A percentile compares a stretch with the other conserved stretches of the same genome.
Conservation (phyloP, 2,329 filamentous ascomycete species). For the Neodidymelliopsis sp. region DNA sequence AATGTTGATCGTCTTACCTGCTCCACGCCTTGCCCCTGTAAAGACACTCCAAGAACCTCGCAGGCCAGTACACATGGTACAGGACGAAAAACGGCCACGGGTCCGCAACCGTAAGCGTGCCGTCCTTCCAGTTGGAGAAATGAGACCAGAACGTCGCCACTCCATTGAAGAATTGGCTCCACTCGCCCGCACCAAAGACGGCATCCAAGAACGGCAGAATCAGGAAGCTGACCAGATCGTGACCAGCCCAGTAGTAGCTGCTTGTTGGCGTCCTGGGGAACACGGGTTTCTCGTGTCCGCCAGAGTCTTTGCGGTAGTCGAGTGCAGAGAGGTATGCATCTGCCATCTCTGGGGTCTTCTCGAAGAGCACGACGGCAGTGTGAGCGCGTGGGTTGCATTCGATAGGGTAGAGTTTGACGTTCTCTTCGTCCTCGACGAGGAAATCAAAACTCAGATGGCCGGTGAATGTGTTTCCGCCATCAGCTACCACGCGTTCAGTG, state of each 20-base stretch:
- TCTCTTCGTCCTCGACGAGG: slow-evolving; percentile 58
- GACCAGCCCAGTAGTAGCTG: slow-evolving; percentile 70
- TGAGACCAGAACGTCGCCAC: slow-evolving; percentile 50
- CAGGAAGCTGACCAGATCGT: slow-evolving; percentile 66
- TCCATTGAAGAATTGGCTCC: slow-evolving; percentile 31
- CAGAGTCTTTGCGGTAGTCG: slow-evolving; percentile 22
- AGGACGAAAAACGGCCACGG: slow-evolving; percentile 60
- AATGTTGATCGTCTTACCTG: slow-evolving; percentile 17
- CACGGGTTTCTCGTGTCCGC: slow-evolving; percentile 20
- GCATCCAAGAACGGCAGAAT: slow-evolving; percentile 46
- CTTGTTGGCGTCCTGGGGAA: slow-evolving; percentile 30
- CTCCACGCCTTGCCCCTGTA: slow-evolving; percentile 64
- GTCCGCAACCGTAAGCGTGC: slow-evolving; percentile 58
- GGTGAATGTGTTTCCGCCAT: slow-evolving; percentile 62
- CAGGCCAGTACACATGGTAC: slow-evolving; percentile 63
- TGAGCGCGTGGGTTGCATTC: slow-evolving; percentile 76
- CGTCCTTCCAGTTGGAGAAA: slow-evolving; percentile 58
- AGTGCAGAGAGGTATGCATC: slow-evolving; percentile 39
- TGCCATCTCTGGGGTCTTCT: slow-evolving; percentile 36
- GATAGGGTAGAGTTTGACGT: slow-evolving; percentile 66
- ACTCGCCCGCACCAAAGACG: slow-evolving; percentile 23
- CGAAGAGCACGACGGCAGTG: slow-evolving; percentile 71
- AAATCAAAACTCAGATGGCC: slow-evolving; percentile 79
- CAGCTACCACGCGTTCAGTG: slow-evolving; percentile 64
- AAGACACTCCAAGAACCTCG: slow-evolving; percentile 58